A percentile compares a stretch with the other conserved stretches of the same genome.
Conservation (phyloP, 176 grass and related monocot genomes). For the Aegilops tauschii region DNA sequence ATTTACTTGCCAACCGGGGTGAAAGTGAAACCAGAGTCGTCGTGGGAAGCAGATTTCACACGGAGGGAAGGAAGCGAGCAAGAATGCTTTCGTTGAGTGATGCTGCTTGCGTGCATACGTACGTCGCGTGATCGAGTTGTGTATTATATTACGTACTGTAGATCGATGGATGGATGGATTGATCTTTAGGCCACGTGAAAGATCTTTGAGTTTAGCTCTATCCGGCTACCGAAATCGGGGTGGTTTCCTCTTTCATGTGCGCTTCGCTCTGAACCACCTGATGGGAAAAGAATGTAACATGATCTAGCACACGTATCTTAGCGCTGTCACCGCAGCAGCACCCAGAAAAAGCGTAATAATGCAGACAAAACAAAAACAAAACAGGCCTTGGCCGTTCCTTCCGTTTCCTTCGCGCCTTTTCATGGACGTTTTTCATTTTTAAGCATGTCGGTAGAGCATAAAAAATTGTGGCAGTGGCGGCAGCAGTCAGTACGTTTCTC, state of each 20-base stretch:
- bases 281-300: background rate
- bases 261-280: background rate
- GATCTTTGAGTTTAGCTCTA: conserved; percentile 14
- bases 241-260: background rate
- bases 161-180: too few relatives aligned
- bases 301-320: too few relatives aligned
- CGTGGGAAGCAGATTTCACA: background rate
- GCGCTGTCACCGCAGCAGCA: background rate
- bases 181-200: conserved; percentile 3
- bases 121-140: background rate
- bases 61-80: too few relatives aligned
- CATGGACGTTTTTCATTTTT: background rate
- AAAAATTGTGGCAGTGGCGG: background rate
- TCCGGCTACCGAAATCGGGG: background rate
- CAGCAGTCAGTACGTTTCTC: background rate
- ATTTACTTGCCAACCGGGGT: background rate
- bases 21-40: background rate
- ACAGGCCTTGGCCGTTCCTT: background rate
- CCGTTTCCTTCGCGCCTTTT: background rate
- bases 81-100: too few relatives aligned
- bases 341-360: background rate
- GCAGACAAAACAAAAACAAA: background rate
- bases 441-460: background rate
- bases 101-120: background rate
- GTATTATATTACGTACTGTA: background rate